Conservation (phyloP, 2,329 filamentous ascomycete species). For the Ceratocystis eucalypticola region DNA sequence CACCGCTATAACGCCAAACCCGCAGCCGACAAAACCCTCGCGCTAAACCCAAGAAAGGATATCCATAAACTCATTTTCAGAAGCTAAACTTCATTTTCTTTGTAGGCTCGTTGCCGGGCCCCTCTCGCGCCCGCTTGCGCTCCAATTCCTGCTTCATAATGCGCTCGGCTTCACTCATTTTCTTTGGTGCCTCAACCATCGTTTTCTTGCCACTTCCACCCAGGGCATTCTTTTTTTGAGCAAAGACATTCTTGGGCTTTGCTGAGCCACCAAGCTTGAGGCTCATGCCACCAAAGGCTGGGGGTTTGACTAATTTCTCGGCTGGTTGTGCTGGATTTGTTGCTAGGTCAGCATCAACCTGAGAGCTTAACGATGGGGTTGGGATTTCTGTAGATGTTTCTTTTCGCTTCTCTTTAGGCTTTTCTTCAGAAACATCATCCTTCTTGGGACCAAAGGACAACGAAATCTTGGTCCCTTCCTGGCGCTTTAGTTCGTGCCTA, state of each 20-base stretch:
- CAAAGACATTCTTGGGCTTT: conserved; percentile 64
- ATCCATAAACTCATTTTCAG: neutral
- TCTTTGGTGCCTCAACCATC: conserved; percentile 53
- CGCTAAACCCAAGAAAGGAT: neutral
- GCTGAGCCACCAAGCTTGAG: conserved; percentile 45
- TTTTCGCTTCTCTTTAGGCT: conserved; percentile 18
- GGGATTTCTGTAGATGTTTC: conserved; percentile 18
- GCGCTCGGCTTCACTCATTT: conserved; percentile 74
- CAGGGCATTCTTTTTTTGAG: conserved; percentile 19
- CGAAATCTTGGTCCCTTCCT: conserved; percentile 64
- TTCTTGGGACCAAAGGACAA: conserved; percentile 48
- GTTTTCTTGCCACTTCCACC: conserved; percentile 36
- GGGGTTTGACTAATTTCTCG: conserved; percentile 26
- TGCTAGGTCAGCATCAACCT: neutral
- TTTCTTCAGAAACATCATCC: conserved; percentile 9
- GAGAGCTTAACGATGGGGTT: neutral
- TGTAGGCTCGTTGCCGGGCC: conserved; percentile 29
- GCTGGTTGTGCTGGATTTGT: neutral
- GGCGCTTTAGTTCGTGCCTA: conserved; percentile 40
- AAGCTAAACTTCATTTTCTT: conserved; percentile 32
- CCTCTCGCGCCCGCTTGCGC: conserved; percentile 46
- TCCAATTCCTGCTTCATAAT: conserved; percentile 83
- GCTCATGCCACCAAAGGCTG: conserved; percentile 35
- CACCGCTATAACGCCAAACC: conserved; percentile 1
- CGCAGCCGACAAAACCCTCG: neutral